A percentile compares a stretch with the other conserved stretches of the same genome.
Conservation (phyloP, 768 basidiomycete genomes). For the Collybia sordida region DNA sequence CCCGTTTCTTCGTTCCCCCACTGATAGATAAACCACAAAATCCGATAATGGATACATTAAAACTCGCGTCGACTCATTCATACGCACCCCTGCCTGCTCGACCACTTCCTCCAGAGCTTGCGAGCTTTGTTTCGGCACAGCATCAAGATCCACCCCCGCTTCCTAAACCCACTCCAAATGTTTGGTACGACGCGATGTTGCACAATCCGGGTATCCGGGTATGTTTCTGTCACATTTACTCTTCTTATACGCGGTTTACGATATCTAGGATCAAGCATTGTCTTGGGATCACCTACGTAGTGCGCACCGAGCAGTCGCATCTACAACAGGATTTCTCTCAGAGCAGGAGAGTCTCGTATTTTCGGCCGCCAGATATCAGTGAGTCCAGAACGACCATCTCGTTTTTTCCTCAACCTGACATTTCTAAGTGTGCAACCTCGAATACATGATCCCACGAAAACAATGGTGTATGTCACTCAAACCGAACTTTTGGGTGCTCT, state of each 20-base stretch:
- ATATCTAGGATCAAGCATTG: conserved; percentile 42
- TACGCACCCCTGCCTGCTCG: conserved; percentile 10
- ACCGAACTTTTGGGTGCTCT: conserved; percentile 52
- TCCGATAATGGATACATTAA: conserved; percentile 66
- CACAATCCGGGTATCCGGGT: conserved; percentile 23
- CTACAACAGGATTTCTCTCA: conserved; percentile 60
- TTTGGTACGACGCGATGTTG: conserved; percentile 20
- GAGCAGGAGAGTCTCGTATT: conserved; percentile 59
- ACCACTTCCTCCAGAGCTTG: conserved; percentile 29
- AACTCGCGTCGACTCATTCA: conserved; percentile 21
- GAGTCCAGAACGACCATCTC: conserved; percentile 1
- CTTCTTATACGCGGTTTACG: background rate
- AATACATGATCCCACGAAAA: conserved; percentile 34
- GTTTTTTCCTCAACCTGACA: conserved; percentile 19
- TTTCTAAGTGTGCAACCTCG: conserved; percentile 47
- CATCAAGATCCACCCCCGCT: background rate
- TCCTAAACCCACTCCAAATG: background rate
- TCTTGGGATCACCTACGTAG: conserved; percentile 65
- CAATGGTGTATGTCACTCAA: conserved; percentile 44
- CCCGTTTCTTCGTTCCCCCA: conserved; percentile 58
- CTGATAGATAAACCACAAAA: conserved; percentile 75
- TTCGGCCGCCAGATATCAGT: conserved; percentile 62
- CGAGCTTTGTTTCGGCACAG: conserved; percentile 20
- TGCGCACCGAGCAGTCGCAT: conserved; percentile 25
- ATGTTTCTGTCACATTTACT: conserved; percentile 1